These are phyloP conservation scores for Naganishia albida DNA, from an alignment of 1,284 basidiomycete genomes.

Conservation along the genomic window DNA sequence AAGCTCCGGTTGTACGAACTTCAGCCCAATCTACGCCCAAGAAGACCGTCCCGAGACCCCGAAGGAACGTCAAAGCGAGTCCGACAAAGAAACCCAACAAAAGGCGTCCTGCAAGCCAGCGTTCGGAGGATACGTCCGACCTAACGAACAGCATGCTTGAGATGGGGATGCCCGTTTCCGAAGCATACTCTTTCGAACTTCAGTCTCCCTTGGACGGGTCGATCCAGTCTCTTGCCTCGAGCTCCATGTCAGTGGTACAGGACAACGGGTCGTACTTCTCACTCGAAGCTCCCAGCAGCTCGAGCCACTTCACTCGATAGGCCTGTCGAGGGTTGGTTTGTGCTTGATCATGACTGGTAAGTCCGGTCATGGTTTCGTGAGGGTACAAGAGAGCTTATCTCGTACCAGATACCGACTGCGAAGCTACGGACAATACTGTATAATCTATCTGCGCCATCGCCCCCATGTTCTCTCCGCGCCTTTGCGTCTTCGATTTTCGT, in stretches of 20 bases:
- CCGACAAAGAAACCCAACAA: conserved; percentile 7
- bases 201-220: too few species aligned
- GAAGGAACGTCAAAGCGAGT: background rate
- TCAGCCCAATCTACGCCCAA: background rate
- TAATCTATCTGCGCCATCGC: too few species aligned
- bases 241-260: background rate
- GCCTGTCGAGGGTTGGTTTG: background rate
- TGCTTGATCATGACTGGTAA: background rate
- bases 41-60: background rate
- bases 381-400: too few species aligned
- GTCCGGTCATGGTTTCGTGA: background rate
- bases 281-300: background rate
- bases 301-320: background rate
- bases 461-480: too few species aligned
- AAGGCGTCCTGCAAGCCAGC: background rate
- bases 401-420: too few species aligned
- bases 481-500: too few species aligned
- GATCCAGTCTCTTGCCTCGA: too few species aligned
- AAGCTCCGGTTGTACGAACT: background rate
- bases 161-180: background rate
- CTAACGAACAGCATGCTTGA: background rate
- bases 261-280: conserved; percentile 5
- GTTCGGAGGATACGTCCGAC: background rate
- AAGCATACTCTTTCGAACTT: too few species aligned
- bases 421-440: background rate